Evolutionary conservation across 495 filamentous ascomycete genomes (phyloP).

Genomic region (Daldinia vernicosa): DNA sequence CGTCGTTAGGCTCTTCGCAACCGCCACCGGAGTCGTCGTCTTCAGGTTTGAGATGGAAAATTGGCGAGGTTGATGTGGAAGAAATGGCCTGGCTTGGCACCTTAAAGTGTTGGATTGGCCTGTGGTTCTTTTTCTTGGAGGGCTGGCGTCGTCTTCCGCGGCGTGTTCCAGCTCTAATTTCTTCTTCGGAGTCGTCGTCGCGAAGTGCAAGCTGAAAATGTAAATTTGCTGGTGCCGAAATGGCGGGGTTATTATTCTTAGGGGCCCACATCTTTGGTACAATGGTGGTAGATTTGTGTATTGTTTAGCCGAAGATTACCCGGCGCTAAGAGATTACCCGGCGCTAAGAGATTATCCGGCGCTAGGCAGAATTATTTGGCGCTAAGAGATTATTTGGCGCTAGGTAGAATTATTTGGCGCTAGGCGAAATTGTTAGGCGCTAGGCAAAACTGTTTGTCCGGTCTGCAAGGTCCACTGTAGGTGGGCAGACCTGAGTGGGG

Average conservation of each 20-base stretch:
- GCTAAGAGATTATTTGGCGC: too few relatives aligned
- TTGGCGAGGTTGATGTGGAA: background rate
- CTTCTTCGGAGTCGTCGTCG: constrained; percentile 2
- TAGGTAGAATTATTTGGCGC: too few relatives aligned
- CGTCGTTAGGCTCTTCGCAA: background rate
- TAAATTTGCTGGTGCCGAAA: constrained; percentile 9
- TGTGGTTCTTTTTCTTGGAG: background rate
- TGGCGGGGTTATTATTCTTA: constrained; percentile 3
- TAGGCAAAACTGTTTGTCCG: background rate
- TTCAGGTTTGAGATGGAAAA: background rate
- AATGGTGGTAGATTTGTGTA: background rate
- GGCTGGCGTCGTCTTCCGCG: background rate
- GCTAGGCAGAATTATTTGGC: too few relatives aligned
- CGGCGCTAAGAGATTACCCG: background rate
- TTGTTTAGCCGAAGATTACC: background rate
- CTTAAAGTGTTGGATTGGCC: background rate
- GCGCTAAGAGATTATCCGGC: too few relatives aligned
- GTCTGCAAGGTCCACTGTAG: background rate
- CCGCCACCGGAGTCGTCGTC: background rate
- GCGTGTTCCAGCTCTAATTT: background rate
- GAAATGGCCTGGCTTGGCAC: background rate
- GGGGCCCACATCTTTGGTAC: background rate
- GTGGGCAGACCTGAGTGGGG: too few relatives aligned
- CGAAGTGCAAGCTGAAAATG: background rate
- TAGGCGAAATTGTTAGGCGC: too few relatives aligned